Evolutionary conservation across 2,329 filamentous ascomycete genomes (phyloP), one percentile per base, ranked within the genome.

Genomic region (Monilinia fructicola): DNA sequence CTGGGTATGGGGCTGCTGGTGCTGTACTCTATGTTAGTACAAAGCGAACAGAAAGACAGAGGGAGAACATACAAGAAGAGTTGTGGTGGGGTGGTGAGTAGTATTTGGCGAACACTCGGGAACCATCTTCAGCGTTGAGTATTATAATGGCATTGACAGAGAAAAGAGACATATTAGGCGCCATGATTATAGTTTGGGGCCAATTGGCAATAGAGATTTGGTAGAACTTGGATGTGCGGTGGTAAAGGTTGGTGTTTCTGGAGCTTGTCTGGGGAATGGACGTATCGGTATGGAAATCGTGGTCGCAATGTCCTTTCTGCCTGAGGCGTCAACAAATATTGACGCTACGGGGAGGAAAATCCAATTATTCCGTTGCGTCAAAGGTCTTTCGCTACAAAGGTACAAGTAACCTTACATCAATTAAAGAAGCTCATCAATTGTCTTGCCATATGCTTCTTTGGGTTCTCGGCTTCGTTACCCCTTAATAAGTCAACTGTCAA

Each of bases 61-160:
- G 23, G 26, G n/a, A 52, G 38, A 21, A 12, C 64, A 7, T 42
- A 65, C 64, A 65, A 28, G 64, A 60, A 14, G 78, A 78, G 75
- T 77, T 78, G 78, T 77, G 73, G 77, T 91, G 89, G 68, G 89
- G 89, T 70, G 88, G 83, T 69, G 82, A 84, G 84, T 94, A 97
- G 86, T 97, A 97, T 83, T 97, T 97, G 76, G 93, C 87, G 78
- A 97, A 92, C 81, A 98, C 91, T 78, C 94, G 88, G 69, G 90
- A 90, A 77, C 91, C 91, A 79, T 98, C 94, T 80, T 97, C 92
- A 69, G 89, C 89, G 75, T 90, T 87, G 77, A 93, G 88, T 74
- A 93, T 87, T 72, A 92, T 84, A 78, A 93, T 84, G 76, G 90
- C 90, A 78, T 91, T 90, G 76, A 93, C 84, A 75, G 88, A 87